Evolutionary conservation across 768 basidiomycete species (phyloP).

Genomic region (Pluteus cervinus): DNA sequence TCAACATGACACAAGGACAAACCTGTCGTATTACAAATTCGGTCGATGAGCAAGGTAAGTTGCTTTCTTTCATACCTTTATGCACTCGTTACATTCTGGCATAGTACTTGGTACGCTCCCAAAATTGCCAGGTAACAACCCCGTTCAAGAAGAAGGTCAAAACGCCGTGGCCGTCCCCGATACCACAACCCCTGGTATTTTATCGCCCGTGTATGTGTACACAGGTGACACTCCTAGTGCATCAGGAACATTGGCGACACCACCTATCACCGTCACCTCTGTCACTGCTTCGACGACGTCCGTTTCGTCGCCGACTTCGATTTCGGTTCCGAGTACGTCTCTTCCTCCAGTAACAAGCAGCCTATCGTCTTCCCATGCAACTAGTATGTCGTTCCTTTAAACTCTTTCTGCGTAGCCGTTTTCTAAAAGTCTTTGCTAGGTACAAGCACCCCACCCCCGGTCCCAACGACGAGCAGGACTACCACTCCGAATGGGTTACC

Average conservation of each 20-base stretch:
- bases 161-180: conserved; percentile 16
- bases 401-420: no score
- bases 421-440: no score
- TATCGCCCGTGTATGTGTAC: conserved; percentile 30
- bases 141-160: conserved; percentile 22
- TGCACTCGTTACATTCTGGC: conserved; percentile 2
- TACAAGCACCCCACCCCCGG: no score
- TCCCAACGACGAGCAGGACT: no score
- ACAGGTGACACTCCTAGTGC: conserved; percentile 22
- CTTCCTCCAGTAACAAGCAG: no score
- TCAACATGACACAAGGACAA: conserved; percentile 22
- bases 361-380: no score
- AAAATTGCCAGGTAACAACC: conserved; percentile 36
- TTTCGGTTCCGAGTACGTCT: not conserved
- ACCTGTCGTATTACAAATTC: conserved; percentile 29
- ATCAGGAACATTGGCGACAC: no score
- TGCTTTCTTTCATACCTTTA: not conserved
- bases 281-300: not conserved
- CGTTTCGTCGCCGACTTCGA: not conserved
- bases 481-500: no score
- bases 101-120: conserved; percentile 28
- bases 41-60: conserved; percentile 31
- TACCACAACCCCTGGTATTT: conserved; percentile 20
- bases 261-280: conserved; percentile 3
- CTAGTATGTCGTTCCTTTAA: no score